Base-by-base conservation (phyloP, 441 rosid species). In the Euphorbia celastroides region DNA sequence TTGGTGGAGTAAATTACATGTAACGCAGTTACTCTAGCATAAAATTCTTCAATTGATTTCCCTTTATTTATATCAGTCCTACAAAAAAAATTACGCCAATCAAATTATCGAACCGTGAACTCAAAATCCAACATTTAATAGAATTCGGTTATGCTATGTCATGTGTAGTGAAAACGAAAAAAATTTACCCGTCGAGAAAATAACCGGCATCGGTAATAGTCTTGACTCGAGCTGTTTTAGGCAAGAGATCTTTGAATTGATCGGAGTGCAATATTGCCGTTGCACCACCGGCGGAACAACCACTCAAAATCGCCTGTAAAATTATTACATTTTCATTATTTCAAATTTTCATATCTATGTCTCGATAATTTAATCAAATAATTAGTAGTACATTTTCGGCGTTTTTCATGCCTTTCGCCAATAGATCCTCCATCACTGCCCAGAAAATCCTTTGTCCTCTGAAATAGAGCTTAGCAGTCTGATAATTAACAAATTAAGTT, bases 231-330 rank as follows among this genome's bases (percentile, higher is more conserved):
- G 97, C 76, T 57, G 73, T 71, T 80, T 75, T 64, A 2, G 96
- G 93, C 31, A 93, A 74, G 57, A 91, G 83, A 61, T 90, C 84
- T 54, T 70, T 76, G 75, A 93, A 93, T 73, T 83, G 77, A 46
- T 93, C 97, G 41, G 97, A 93, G 60, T 93, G 97, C 81, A 93
- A 72, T 69, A 93, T 74, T 1, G 99, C 82, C 60, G 96, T 88
- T 87, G 91, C 80, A 59, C 96, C 99, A 20, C 99, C 99, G 41
- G 99, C 99, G 0, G 99, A 93, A 72, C 99, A 93, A 1, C 99
- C 99, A 8, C 97, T 88, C 54, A 93, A 81, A 77, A 93, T 76
- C 68, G 97, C 99, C 99, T 94, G 78, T n/a, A n/a, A n/a, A n/a
- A n/a, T n/a, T n/a, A n/a, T n/a, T n/a, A n/a, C n/a, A n/a, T 9